phyloP scores from a whole-genome alignment of 805 yeast species.

The Metschnikowia borealis region DNA sequence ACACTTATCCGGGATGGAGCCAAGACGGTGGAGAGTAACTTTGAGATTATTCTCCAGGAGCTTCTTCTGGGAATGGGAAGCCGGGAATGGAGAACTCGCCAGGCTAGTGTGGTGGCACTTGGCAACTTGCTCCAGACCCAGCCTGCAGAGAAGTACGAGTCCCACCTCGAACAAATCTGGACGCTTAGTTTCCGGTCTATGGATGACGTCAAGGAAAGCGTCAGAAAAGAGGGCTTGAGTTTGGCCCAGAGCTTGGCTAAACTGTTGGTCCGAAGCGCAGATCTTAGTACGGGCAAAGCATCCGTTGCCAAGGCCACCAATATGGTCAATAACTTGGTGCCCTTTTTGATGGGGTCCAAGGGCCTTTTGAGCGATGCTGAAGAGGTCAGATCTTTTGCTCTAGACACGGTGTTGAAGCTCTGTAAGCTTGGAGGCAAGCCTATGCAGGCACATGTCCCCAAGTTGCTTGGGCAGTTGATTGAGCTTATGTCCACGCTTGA shows the following conservation, averaged over 20 bases:
- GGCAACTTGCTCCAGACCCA: conserved; percentile 65
- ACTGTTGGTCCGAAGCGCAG: conserved; percentile 52
- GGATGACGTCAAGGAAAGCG: conserved; percentile 95
- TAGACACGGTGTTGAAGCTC: conserved; percentile 22
- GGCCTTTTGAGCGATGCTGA: no score
- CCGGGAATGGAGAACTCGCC: conserved; percentile 90
- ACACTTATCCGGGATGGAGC: conserved; percentile 60
- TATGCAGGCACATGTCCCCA: conserved; percentile 64
- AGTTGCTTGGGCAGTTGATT: conserved; percentile 64
- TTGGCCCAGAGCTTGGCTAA: conserved; percentile 66
- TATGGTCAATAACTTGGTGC: no score
- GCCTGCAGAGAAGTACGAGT: conserved; percentile 49
- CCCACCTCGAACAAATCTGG: conserved; percentile 69
- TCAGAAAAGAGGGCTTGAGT: conserved; percentile 71
- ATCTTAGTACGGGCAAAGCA: no score
- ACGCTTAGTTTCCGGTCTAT: conserved; percentile 78
- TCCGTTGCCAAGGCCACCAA: no score
- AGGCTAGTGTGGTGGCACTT: conserved; percentile 75
- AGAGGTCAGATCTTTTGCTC: no score
- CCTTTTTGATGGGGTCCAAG: no score
- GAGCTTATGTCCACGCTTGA: conserved; percentile 80
- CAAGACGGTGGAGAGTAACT: conserved; percentile 48
- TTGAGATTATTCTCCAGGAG: conserved; percentile 59
- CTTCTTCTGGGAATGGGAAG: conserved; percentile 65
- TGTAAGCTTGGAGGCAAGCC: conserved; percentile 60